A percentile compares a stretch with the other conserved stretches of the same genome.
phyloP scores from a whole-genome alignment of 345 rosid genomes.

The Linum usitatissimum region DNA sequence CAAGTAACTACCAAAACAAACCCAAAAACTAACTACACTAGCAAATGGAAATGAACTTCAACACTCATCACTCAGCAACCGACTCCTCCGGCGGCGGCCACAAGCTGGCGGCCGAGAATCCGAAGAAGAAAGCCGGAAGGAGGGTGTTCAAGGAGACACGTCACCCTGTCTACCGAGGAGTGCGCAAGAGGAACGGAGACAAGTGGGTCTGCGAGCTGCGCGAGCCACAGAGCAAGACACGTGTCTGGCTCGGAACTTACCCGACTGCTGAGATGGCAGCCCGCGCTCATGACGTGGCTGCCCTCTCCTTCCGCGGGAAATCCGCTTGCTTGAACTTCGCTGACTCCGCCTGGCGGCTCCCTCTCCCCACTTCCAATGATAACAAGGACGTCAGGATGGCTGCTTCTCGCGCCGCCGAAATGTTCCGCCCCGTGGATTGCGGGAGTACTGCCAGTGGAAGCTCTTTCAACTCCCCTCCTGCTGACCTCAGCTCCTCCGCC shows the following conservation, averaged over 20 bases:
- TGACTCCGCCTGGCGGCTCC: slow-evolving; percentile 74
- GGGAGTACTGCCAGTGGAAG: not conserved
- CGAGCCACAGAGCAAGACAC: slow-evolving; percentile 67
- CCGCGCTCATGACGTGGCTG: slow-evolving; percentile 89
- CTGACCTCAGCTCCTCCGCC: no score
- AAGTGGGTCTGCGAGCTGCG: slow-evolving; percentile 93
- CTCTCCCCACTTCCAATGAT: slow-evolving; percentile 44
- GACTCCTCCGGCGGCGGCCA: slow-evolving; percentile 10
- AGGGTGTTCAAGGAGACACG: slow-evolving; percentile 82
- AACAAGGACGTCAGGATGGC: slow-evolving; percentile 64
- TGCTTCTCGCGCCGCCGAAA: slow-evolving; percentile 52
- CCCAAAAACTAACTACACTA: not conserved
- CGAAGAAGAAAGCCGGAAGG: slow-evolving; percentile 69
- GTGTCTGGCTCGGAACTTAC: slow-evolving; percentile 87
- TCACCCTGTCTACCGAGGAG: slow-evolving; percentile 81
- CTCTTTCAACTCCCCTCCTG: no score
- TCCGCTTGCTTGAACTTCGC: slow-evolving; percentile 83
- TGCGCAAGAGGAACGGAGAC: slow-evolving; percentile 51
- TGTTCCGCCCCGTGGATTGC: slow-evolving; percentile 21
- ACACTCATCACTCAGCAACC: not conserved
- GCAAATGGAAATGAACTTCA: slow-evolving; percentile 15
- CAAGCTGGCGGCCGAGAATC: slow-evolving; percentile 53
- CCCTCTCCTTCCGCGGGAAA: slow-evolving; percentile 58
- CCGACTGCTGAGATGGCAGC: slow-evolving; percentile 82
- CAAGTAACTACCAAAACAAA: not conserved